Base-by-base conservation (phyloP, 2,329 filamentous ascomycete species). In the Fusarium anthophilum region DNA sequence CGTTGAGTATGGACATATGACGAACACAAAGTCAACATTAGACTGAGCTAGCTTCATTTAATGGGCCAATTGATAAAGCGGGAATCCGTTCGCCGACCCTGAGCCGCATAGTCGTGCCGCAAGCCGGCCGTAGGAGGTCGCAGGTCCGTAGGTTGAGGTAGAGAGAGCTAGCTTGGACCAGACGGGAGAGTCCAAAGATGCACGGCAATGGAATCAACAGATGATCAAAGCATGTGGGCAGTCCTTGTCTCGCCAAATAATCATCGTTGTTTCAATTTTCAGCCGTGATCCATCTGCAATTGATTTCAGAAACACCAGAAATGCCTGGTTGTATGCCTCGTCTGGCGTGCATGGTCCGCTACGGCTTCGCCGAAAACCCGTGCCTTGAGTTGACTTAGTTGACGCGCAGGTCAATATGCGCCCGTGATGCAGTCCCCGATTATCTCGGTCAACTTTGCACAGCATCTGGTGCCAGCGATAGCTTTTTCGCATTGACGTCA, bases 281-380 rank as follows among this genome's bases (percentile, higher is more conserved):
- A 55, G 51, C 35, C 24, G 26, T 41, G 15, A 20, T 66, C 37
- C 11, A 37, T 30, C 14, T 32, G 35, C 41, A 50, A 32, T 26
- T 66, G 48, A 50, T 41, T 28, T 41, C 22, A 51, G 47, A 65
- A 62, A 62, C 35, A 39, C 22, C 22, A 45, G 35, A 44, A 38
- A 32, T 47, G 45, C 39, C 50, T 57, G 37, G 39, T 35, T 37
- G n/a, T 50, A 35, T 69, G 65, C 51, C 66, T 63, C 48, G 45
- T 55, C 39, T 47, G 44, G 30, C 43, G 37, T 62, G 55, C 61
- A 71, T 71, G 45, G 37, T 47, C 39, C 54, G 48, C 53, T 39
- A 72, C 71, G 71, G 70, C 55, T 39, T 60, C 54, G 58, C 71
- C 70, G 71, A 74, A 59, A 35, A 44, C 44, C 44, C 41, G 24